These are phyloP conservation scores for Crassisporium funariophilum DNA, from an alignment of 768 basidiomycete genomes.

Conservation along the genomic window DNA sequence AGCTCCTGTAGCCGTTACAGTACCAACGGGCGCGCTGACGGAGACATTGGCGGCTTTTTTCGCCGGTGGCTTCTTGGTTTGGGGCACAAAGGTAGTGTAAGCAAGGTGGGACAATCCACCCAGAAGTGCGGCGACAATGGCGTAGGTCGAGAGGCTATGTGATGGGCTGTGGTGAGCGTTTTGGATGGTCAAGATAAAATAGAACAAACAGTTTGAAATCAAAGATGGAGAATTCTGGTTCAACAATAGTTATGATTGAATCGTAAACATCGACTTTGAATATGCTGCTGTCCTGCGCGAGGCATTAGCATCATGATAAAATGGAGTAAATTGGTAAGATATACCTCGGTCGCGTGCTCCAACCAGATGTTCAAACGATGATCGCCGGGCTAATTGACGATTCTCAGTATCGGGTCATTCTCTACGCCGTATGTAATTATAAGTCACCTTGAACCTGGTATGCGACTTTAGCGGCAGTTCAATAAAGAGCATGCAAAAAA, in stretches of 20 bases:
- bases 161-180: constrained; percentile 1
- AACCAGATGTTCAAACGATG: constrained; percentile 74
- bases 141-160: constrained; percentile 65
- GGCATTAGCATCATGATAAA: constrained; percentile 2
- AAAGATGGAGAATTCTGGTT: constrained; percentile 75
- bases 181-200: constrained; percentile 7
- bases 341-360: constrained; percentile 67
- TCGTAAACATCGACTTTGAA: constrained; percentile 74
- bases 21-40: constrained; percentile 55
- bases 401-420: too few species aligned
- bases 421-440: neutral
- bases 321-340: constrained; percentile 18
- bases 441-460: constrained; percentile 61
- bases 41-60: constrained; percentile 44
- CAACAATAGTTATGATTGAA: constrained; percentile 75
- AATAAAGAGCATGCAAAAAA: neutral
- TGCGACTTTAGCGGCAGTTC: constrained; percentile 10
- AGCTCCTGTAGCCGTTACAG: constrained; percentile 64
- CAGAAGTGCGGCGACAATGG: constrained; percentile 64
- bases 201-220: constrained; percentile 75
- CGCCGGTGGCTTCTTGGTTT: constrained; percentile 56
- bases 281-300: constrained; percentile 52
- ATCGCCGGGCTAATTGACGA: constrained; percentile 82
- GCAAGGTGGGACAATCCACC: constrained; percentile 65
- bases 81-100: constrained; percentile 67